Evolutionary conservation across 768 basidiomycete genomes (phyloP).

Genomic region (Mrakia hoshinonis): DNA sequence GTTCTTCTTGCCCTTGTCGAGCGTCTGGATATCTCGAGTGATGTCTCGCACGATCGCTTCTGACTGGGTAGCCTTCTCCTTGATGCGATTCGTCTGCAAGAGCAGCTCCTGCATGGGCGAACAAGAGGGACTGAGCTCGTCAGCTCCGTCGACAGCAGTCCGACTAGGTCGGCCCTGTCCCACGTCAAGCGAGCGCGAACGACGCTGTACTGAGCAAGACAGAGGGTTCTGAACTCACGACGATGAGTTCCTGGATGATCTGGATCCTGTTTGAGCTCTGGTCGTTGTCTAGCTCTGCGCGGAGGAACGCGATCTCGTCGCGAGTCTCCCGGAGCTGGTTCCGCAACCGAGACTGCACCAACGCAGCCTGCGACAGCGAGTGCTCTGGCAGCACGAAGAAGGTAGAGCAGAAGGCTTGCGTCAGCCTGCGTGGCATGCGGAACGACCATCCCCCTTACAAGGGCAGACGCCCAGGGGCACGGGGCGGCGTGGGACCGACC

Average conservation of each 20-base stretch:
- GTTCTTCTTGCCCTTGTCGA: constrained; percentile 87
- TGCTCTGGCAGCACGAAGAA: constrained; percentile 49
- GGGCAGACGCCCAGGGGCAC: constrained; percentile 22
- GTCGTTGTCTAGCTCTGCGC: constrained; percentile 58
- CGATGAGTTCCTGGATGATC: constrained; percentile 90
- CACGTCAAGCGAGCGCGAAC: no score
- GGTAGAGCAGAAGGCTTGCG: neutral
- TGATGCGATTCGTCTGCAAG: constrained; percentile 88
- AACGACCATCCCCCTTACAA: neutral
- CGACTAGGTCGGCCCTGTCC: no score
- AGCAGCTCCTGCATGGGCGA: constrained; percentile 62
- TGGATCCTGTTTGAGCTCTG: constrained; percentile 87
- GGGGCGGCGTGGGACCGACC: constrained; percentile 47
- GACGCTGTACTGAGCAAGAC: no score
- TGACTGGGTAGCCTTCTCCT: constrained; percentile 93
- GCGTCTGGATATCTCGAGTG: constrained; percentile 88
- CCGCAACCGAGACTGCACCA: constrained; percentile 58
- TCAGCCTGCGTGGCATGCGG: constrained; percentile 32
- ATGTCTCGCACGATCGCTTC: constrained; percentile 92
- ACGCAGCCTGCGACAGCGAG: constrained; percentile 62
- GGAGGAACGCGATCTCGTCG: constrained; percentile 60
- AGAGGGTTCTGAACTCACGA: constrained; percentile 39
- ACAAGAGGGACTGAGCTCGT: neutral
- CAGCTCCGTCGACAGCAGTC: neutral
- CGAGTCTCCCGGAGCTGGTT: constrained; percentile 63